Evolutionary conservation across 768 basidiomycete genomes (phyloP).

Genomic region (Amanita subjunquillea): DNA sequence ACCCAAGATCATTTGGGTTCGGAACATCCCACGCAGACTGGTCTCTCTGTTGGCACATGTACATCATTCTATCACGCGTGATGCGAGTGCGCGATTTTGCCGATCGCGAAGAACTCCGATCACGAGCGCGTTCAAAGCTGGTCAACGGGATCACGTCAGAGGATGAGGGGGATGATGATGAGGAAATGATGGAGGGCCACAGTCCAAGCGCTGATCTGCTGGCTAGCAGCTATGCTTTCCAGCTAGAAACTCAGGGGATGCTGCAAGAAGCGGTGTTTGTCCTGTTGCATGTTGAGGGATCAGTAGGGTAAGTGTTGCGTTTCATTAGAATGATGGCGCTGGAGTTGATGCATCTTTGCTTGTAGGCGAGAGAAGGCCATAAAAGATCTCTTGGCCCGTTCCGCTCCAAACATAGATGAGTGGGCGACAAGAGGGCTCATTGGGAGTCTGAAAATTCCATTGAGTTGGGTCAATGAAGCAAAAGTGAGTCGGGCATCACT

Average conservation of each 20-base stretch:
- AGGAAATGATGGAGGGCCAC: constrained; percentile 60
- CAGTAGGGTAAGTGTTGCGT: constrained; percentile 57
- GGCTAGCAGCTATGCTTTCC: constrained; percentile 76
- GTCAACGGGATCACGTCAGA: constrained; percentile 16
- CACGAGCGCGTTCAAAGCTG: constrained; percentile 10
- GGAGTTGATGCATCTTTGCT: background rate
- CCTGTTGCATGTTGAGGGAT: constrained; percentile 76
- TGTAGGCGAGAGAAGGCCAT: constrained; percentile 74
- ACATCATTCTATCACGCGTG: constrained; percentile 76
- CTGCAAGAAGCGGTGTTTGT: constrained; percentile 86
- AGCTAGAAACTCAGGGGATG: constrained; percentile 73
- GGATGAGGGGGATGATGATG: constrained; percentile 28
- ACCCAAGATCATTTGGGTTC: constrained; percentile 70
- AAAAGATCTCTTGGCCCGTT: constrained; percentile 68
- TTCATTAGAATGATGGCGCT: constrained; percentile 10
- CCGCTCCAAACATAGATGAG: constrained; percentile 54
- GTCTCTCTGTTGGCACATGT: constrained; percentile 87
- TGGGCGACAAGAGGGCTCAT: constrained; percentile 65
- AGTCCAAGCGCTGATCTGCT: constrained; percentile 78
- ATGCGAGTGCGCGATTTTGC: constrained; percentile 79
- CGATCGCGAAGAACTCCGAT: constrained; percentile 54
- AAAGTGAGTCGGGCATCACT: constrained; percentile 37
- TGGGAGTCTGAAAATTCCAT: constrained; percentile 72
- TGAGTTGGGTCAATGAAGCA: constrained; percentile 84
- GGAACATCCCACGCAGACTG: constrained; percentile 69